Conservation (phyloP, 2,329 filamentous ascomycete genomes). For the Zymoseptoria ardabiliae region DNA sequence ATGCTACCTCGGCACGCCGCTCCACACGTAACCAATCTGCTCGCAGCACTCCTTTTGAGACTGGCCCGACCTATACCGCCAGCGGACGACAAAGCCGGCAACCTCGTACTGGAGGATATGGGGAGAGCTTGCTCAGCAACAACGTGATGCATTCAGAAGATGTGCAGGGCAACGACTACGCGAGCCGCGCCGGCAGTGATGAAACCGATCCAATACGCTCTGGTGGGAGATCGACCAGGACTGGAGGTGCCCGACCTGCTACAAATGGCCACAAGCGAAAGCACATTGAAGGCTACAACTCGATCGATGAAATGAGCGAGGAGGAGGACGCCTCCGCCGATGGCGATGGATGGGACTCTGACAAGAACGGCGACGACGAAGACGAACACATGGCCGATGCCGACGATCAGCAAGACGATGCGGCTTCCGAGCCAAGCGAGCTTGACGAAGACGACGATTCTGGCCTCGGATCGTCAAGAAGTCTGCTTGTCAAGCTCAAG, state of each 20-base stretch:
- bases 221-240: slow-evolving; percentile 33
- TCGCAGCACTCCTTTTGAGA: slow-evolving; percentile 64
- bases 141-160: slow-evolving; percentile 37
- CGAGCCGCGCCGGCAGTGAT: slow-evolving; percentile 36
- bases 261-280: slow-evolving; percentile 37
- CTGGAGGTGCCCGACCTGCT: slow-evolving; percentile 20
- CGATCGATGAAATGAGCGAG: slow-evolving; percentile 58
- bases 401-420: slow-evolving; percentile 49
- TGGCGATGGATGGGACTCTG: slow-evolving; percentile 63
- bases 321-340: slow-evolving; percentile 51
- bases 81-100: slow-evolving; percentile 80
- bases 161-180: slow-evolving; percentile 24
- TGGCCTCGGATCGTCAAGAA: slow-evolving; percentile 30
- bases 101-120: slow-evolving; percentile 56
- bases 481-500: slow-evolving; percentile 66
- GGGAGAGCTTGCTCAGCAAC: slow-evolving; percentile 52
- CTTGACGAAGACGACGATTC: slow-evolving; percentile 29
- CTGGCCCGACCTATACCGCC: slow-evolving; percentile 63
- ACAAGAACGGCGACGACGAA: slow-evolving; percentile 61
- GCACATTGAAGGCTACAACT: slow-evolving; percentile 50
- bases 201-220: slow-evolving; percentile 39
- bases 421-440: slow-evolving; percentile 43
- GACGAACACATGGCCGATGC: slow-evolving; percentile 40
- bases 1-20: slow-evolving; percentile 55
- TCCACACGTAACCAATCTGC: slow-evolving; percentile 54